Evolutionary conservation across 139 green algal genomes (phyloP), one percentile per base, ranked within the genome.

Genomic region (Coelastrella sp.): DNA sequence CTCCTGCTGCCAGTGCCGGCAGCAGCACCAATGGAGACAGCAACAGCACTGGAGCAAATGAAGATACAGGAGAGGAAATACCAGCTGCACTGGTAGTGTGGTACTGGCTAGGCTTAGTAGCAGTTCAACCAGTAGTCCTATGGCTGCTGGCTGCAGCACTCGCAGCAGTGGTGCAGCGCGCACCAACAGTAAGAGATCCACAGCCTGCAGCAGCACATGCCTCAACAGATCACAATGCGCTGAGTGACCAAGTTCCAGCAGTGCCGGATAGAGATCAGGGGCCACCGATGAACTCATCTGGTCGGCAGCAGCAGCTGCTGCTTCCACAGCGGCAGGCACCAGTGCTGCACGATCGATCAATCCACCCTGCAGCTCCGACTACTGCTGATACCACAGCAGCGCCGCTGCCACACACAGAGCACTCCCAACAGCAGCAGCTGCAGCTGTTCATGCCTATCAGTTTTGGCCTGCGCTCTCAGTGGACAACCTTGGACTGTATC

Each of bases 401-500:
- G 65, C 47, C 58, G 20, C 23, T 80, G 56, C 61, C 20, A 7
- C 23, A n/a, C n/a, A n/a, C n/a, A n/a, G n/a, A n/a, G n/a, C n/a
- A n/a, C n/a, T n/a, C 75, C 23, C 71, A 80, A 76, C 73, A 74
- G 91, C 76, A 87, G 81, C 60, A 77, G 81, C 61, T 61, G 61
- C 61, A 61, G 7, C 17, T 88, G 64, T 80, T 89, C 32, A 19
- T n/a, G 23, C 83, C 83, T 7, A 76, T 87, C 14, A n/a, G 59
- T 7, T 76, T 77, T 13, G 32, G 32, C 20, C 17, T 61, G 61
- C 61, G 77, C 13, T 23, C 19, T 73, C 57, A 22, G 4, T 91
- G 87, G 87, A 76, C 77, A 4, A 7, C 78, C 3, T 68, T 92
- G 32, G 91, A 94, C 87, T 93, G 92, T 90, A 32, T 47, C 4